phyloP scores from a whole-genome alignment of 257 asterid genomes.

The Fraxinus pennsylvanica region DNA sequence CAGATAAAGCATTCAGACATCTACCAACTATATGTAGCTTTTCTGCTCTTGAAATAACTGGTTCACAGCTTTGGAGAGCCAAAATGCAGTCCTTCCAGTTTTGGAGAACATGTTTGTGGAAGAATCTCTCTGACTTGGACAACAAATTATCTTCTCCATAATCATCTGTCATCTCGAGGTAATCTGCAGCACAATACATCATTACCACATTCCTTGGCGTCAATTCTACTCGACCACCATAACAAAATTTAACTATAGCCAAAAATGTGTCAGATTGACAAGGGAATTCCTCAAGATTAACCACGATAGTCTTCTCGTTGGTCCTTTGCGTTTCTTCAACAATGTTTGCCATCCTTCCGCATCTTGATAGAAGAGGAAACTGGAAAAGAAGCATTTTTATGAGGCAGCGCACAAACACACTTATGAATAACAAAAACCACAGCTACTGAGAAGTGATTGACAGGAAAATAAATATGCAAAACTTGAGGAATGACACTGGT shows the following conservation, averaged over 20 bases:
- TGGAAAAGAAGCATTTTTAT: constrained; percentile 37
- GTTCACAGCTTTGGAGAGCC: constrained; percentile 85
- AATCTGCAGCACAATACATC: constrained; percentile 82
- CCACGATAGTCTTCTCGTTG: constrained; percentile 27
- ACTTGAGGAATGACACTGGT: neutral
- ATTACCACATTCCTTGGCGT: constrained; percentile 73
- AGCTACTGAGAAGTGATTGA: constrained; percentile 18
- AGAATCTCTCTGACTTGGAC: constrained; percentile 63
- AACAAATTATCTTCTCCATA: constrained; percentile 81
- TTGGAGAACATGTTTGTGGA: constrained; percentile 60
- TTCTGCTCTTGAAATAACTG: constrained; percentile 65
- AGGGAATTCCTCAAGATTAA: constrained; percentile 66
- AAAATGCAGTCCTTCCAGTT: constrained; percentile 88
- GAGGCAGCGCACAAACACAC: constrained; percentile 28
- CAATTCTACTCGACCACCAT: constrained; percentile 61
- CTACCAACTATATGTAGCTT: constrained; percentile 66
- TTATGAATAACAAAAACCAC: constrained; percentile 14
- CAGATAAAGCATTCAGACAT: constrained; percentile 69
- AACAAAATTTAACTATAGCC: constrained; percentile 68
- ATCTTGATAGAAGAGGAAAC: constrained; percentile 91
- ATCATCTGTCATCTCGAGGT: constrained; percentile 76
- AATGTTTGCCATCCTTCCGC: constrained; percentile 69
- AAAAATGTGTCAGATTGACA: constrained; percentile 77
- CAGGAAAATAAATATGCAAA: neutral
- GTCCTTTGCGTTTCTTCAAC: constrained; percentile 54